phyloP scores from a whole-genome alignment of 306 rosid genomes.

The Gynostemma pentaphyllum region DNA sequence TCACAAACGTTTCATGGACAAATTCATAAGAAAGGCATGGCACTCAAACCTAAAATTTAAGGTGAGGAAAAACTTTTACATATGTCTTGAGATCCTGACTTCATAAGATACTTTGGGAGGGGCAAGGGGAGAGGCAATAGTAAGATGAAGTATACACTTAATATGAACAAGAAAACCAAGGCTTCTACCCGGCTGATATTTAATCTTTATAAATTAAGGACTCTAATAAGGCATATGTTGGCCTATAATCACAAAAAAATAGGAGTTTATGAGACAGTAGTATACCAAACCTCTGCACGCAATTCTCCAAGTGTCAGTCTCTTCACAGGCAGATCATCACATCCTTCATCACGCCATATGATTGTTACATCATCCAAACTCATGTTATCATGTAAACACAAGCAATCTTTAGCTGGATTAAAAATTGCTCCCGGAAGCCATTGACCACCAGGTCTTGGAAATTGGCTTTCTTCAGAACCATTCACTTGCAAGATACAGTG shows the following conservation, averaged over 20 bases:
- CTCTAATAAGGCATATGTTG: not conserved
- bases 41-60: not conserved
- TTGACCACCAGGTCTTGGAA: slow-evolving; percentile 47
- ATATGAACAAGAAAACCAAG: not conserved
- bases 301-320: slow-evolving; percentile 56
- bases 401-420: slow-evolving; percentile 77
- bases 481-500: slow-evolving; percentile 51
- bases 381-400: slow-evolving; percentile 38
- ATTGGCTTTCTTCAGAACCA: slow-evolving; percentile 20
- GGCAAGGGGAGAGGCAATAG: not conserved
- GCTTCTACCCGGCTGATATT: not conserved
- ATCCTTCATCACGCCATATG: slow-evolving; percentile 76
- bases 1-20: not conserved
- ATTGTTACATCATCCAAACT: slow-evolving; percentile 50
- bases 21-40: not conserved
- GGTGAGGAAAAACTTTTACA: not conserved
- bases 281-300: slow-evolving; percentile 79
- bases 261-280: slow-evolving; percentile 4
- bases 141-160: not conserved
- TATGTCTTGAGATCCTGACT: not conserved
- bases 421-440: slow-evolving; percentile 86
- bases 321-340: slow-evolving; percentile 49
- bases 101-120: not conserved
- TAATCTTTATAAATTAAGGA: not conserved
- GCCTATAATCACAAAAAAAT: not conserved